Evolutionary conservation across 768 basidiomycete species (phyloP).

Genomic region (Lactarius psammicola): DNA sequence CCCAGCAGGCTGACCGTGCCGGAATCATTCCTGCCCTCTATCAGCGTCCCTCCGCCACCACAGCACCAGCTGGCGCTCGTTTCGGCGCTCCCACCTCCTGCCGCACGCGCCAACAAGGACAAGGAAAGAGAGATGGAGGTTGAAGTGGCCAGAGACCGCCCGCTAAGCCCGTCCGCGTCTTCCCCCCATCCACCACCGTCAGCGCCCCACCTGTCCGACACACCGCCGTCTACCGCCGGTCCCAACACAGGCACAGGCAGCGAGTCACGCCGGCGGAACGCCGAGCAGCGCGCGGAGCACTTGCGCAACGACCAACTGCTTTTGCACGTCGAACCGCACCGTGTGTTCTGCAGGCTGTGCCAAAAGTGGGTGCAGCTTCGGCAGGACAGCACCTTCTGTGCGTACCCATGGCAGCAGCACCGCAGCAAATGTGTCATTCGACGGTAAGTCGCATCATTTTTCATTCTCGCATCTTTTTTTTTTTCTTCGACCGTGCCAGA

Average conservation of each 20-base stretch:
- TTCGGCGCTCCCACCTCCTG: conserved; percentile 31
- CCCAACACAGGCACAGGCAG: conserved; percentile 31
- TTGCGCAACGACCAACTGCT: conserved; percentile 65
- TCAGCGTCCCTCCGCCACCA: conserved; percentile 37
- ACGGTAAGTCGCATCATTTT: conserved; percentile 47
- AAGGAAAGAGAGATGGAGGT: not conserved
- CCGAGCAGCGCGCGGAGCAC: conserved; percentile 74
- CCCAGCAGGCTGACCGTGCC: not conserved
- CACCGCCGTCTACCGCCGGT: conserved; percentile 8
- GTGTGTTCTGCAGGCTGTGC: conserved; percentile 71
- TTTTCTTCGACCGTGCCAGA: conserved; percentile 11
- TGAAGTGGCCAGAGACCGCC: conserved; percentile 9
- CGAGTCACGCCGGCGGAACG: conserved; percentile 71
- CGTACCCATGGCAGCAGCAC: conserved; percentile 81
- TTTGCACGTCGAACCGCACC: conserved; percentile 61
- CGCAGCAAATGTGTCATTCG: conserved; percentile 71
- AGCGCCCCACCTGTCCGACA: conserved; percentile 1
- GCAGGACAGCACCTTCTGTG: conserved; percentile 75
- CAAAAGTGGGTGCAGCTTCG: conserved; percentile 81
- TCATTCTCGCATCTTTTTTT: not conserved
- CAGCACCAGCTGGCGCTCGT: conserved; percentile 38
- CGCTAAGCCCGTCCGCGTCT: conserved; percentile 7
- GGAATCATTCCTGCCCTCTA: not conserved
- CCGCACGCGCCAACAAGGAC: conserved; percentile 18
- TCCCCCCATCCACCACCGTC: conserved; percentile 9